Percentiles rank a stretch among this genome's conserved stretches.
phyloP scores from a whole-genome alignment of 2,329 filamentous ascomycete genomes.

The Furcasterigmium sp. region DNA sequence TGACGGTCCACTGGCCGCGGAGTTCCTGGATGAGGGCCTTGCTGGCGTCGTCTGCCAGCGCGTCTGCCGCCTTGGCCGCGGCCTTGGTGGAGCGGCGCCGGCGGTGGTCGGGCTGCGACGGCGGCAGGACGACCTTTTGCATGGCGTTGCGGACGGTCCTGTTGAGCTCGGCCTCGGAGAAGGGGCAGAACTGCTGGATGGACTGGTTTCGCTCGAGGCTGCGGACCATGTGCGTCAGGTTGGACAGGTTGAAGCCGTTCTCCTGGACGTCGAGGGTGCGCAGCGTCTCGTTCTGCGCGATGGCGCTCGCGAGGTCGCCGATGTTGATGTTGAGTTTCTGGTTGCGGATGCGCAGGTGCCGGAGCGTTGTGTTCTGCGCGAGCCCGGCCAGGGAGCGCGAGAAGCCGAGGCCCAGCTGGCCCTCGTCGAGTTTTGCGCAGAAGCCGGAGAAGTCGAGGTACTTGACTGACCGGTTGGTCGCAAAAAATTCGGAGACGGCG shows the following conservation, averaged over 20 bases:
- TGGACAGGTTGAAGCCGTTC: slow-evolving; percentile 50
- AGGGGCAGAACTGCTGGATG: slow-evolving; percentile 39
- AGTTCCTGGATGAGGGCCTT: slow-evolving; percentile 29
- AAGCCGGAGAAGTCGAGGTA: slow-evolving; percentile 53
- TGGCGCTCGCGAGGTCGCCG: slow-evolving; percentile 44
- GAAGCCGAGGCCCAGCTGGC: slow-evolving; percentile 48
- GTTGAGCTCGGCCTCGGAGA: slow-evolving; percentile 29
- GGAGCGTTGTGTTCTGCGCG: slow-evolving; percentile 34
- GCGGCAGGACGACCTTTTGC: slow-evolving; percentile 8
- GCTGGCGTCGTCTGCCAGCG: slow-evolving; percentile 16
- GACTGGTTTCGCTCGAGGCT: slow-evolving; percentile 35
- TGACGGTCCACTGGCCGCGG: slow-evolving; percentile 32
- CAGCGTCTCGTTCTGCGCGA: slow-evolving; percentile 42
- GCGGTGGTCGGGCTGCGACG: slow-evolving; percentile 2
- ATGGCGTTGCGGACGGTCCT: slow-evolving; percentile 23
- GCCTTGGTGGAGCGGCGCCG: slow-evolving; percentile 2
- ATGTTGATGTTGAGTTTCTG: slow-evolving; percentile 51
- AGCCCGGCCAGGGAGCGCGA: slow-evolving; percentile 44
- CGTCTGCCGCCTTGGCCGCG: slow-evolving; percentile 8
- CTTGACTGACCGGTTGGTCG: slow-evolving; percentile 43
- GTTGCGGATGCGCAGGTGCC: slow-evolving; percentile 50
- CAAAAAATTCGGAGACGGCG: slow-evolving; percentile 44
- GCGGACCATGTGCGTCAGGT: slow-evolving; percentile 40
- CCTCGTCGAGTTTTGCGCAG: slow-evolving; percentile 52
- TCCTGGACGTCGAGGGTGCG: slow-evolving; percentile 49